These are phyloP conservation scores for Hypoxylon rubiginosum DNA, from an alignment of 2,329 filamentous ascomycete species.

Conservation along the genomic window DNA sequence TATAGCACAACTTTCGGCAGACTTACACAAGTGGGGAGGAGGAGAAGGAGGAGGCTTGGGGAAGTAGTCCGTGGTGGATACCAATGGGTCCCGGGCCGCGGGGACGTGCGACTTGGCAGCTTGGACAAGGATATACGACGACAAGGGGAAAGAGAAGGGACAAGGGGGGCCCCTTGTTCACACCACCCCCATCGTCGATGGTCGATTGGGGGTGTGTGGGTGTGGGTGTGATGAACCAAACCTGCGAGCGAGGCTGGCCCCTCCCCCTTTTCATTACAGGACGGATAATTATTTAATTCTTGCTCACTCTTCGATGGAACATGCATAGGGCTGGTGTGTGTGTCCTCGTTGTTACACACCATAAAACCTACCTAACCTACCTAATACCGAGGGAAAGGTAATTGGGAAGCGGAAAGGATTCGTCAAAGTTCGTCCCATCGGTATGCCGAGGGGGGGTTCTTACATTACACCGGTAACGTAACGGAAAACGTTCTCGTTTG, in stretches of 20 bases:
- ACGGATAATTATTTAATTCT: background rate
- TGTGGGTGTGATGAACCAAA: background rate
- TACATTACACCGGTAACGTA: background rate
- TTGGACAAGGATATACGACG: background rate
- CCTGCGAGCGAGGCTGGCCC: background rate
- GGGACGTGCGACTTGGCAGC: background rate
- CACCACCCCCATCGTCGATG: background rate
- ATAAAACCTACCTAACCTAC: no score
- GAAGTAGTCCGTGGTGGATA: no score
- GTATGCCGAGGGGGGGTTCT: background rate
- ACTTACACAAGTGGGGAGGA: no score
- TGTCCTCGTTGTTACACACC: constrained; percentile 2
- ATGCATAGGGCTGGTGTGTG: background rate
- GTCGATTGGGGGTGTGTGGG: no score
- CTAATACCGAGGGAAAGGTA: background rate
- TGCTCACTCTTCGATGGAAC: background rate
- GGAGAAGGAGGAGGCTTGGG: no score
- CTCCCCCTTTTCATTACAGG: background rate
- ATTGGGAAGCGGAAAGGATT: background rate
- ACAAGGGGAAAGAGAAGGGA: no score
- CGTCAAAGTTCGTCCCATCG: background rate
- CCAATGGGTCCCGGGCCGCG: background rate
- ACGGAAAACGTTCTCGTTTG: constrained; percentile 11
- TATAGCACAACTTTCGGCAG: no score
- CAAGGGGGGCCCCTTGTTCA: background rate